Evolutionary conservation across 2,329 filamentous ascomycete genomes (phyloP).

Genomic region (Alternaria conjuncta): DNA sequence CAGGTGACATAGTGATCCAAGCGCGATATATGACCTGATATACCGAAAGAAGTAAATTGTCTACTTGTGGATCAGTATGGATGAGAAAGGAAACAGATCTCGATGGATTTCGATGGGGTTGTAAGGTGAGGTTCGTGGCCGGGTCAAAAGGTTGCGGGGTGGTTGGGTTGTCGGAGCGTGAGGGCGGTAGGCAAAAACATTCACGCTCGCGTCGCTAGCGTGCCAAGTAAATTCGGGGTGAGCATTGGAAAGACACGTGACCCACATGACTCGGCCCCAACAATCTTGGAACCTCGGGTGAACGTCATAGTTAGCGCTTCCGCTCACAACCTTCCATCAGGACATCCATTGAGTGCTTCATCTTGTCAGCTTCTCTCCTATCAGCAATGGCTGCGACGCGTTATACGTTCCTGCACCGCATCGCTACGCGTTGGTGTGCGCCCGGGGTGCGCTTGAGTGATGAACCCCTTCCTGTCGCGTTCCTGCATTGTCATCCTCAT

Average conservation of each 20-base stretch:
- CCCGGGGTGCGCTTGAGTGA: neutral
- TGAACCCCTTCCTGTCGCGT: neutral
- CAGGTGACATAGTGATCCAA: slow-evolving; percentile 43
- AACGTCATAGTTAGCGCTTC: slow-evolving; percentile 16
- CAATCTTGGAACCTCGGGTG: slow-evolving; percentile 1
- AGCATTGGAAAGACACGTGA: slow-evolving; percentile 37
- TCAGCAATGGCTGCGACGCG: neutral
- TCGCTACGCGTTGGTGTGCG: neutral
- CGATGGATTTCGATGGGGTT: slow-evolving; percentile 37
- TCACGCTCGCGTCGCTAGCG: slow-evolving; percentile 49
- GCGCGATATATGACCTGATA: slow-evolving; percentile 36
- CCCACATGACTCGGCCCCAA: slow-evolving; percentile 15
- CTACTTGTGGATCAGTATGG: neutral
- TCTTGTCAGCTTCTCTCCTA: neutral
- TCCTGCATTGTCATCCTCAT: neutral
- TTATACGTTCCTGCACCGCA: neutral
- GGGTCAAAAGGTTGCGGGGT: slow-evolving; percentile 24
- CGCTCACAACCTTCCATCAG: neutral
- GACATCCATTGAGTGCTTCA: neutral
- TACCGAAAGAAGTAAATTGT: slow-evolving; percentile 20
- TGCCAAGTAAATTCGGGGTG: slow-evolving; percentile 16
- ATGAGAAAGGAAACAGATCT: slow-evolving; percentile 3
- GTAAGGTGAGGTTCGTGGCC: slow-evolving; percentile 20
- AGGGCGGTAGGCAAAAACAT: slow-evolving; percentile 47
- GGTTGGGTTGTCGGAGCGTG: slow-evolving; percentile 32